Percentiles rank a stretch among this genome's conserved stretches.
Evolutionary conservation across 306 rosid species (phyloP).

Genomic region (Pterocarpus macrocarpus): DNA sequence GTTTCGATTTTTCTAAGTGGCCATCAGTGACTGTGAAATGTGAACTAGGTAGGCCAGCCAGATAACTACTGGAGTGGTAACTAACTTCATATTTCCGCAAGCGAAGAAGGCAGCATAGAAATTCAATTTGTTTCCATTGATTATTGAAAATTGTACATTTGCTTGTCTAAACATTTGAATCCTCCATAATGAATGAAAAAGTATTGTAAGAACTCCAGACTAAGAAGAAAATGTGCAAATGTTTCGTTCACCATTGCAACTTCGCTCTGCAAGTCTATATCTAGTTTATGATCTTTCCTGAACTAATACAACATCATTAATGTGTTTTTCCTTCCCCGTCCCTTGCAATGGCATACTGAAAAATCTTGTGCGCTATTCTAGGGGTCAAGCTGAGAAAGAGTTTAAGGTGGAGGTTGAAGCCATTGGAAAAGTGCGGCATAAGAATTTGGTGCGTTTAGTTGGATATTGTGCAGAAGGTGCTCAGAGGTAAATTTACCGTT

Average conservation of each 20-base stretch:
- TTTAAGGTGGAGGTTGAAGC: conserved; percentile 99
- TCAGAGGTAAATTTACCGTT: conserved; percentile 71
- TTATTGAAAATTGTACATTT: conserved; percentile 19
- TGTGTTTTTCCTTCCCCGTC: background rate
- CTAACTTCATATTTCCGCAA: background rate
- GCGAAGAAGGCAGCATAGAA: conserved; percentile 15
- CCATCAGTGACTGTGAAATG: background rate
- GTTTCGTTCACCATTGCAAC: background rate
- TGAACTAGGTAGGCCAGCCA: conserved; percentile 5
- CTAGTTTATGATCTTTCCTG: conserved; percentile 4
- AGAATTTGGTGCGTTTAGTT: conserved; percentile 92
- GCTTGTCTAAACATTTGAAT: conserved; percentile 17
- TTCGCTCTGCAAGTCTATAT: conserved; percentile 13
- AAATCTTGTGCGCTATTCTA: conserved; percentile 26
- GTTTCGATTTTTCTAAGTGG: background rate
- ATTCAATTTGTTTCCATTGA: background rate
- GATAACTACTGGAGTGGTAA: background rate
- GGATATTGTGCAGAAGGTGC: conserved; percentile 97
- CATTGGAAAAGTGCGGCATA: conserved; percentile 97
- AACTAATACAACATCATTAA: background rate
- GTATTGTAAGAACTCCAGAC: conserved; percentile 12
- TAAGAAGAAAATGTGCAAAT: conserved; percentile 26
- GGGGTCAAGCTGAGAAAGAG: conserved; percentile 99
- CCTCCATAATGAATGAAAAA: conserved; percentile 1
- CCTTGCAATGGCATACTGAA: conserved; percentile 2